A percentile compares a stretch with the other conserved stretches of the same genome.
These are phyloP conservation scores for Leccinum sublutescens DNA, from an alignment of 768 basidiomycete genomes.

Conservation along the genomic window DNA sequence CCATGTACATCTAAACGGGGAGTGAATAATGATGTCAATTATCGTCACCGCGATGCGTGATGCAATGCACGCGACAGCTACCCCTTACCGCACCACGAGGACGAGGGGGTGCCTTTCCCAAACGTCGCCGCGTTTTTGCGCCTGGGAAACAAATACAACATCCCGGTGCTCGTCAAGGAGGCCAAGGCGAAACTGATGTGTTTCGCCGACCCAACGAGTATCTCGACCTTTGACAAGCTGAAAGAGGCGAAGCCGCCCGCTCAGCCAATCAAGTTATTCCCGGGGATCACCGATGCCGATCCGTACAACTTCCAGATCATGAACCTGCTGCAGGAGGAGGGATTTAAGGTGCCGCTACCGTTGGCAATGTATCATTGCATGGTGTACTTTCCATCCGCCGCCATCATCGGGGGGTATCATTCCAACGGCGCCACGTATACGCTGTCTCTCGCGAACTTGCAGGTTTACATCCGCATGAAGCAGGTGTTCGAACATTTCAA, in stretches of 20 bases:
- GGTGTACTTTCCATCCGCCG: background rate
- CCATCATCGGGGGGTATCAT: conserved; percentile 7
- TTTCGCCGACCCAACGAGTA: background rate
- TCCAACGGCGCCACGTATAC: background rate
- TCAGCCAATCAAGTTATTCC: background rate
- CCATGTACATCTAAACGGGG: background rate
- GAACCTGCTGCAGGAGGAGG: conserved; percentile 12
- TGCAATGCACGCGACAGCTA: conserved; percentile 1
- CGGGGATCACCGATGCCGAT: conserved; percentile 2
- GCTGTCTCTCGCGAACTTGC: conserved; percentile 8
- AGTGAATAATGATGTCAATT: background rate
- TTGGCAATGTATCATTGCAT: conserved; percentile 9
- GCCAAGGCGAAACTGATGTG: conserved; percentile 7
- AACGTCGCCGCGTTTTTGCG: conserved; percentile 8
- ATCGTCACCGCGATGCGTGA: background rate
- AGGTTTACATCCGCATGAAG: conserved; percentile 2
- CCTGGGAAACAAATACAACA: conserved; percentile 20
- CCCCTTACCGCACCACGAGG: background rate
- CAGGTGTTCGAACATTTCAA: background rate
- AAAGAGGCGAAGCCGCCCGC: background rate
- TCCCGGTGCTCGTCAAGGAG: conserved; percentile 5
- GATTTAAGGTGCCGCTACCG: conserved; percentile 4
- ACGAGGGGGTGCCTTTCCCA: background rate
- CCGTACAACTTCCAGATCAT: conserved; percentile 17
- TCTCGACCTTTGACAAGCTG: background rate